Conservation (phyloP, 2,329 filamentous ascomycete species). For the Fusarium bactridioides region DNA sequence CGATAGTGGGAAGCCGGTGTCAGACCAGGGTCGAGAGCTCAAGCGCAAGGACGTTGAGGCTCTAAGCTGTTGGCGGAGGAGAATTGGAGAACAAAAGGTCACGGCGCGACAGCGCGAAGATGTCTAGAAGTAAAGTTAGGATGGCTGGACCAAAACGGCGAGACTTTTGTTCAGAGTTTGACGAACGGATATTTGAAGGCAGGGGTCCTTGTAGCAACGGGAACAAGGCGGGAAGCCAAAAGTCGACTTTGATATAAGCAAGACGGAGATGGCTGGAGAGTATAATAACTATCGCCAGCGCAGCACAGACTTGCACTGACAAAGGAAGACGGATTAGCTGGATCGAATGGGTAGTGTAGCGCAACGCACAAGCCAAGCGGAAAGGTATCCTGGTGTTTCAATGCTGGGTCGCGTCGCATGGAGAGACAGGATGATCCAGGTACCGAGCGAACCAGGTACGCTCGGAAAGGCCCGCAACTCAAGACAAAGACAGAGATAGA, state of each 20-base stretch:
- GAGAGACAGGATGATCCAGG: constrained; percentile 35
- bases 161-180: constrained; percentile 14
- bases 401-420: constrained; percentile 28
- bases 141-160: constrained; percentile 7
- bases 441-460: constrained; percentile 21
- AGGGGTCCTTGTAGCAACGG: constrained; percentile 21
- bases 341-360: constrained; percentile 16
- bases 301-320: constrained; percentile 38
- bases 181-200: constrained; percentile 17
- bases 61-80: not conserved
- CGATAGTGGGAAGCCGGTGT: constrained; percentile 38
- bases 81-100: constrained; percentile 2
- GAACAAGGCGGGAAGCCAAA: constrained; percentile 31
- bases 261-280: constrained; percentile 12
- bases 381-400: constrained; percentile 41
- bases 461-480: constrained; percentile 23
- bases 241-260: constrained; percentile 1
- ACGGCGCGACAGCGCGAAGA: constrained; percentile 10
- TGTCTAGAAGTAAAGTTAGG: constrained; percentile 25
- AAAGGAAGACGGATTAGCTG: constrained; percentile 11
- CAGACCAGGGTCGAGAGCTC: constrained; percentile 24
- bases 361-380: constrained; percentile 25
- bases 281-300: constrained; percentile 8
- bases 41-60: constrained; percentile 12
- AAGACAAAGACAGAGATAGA: not conserved